phyloP scores from a whole-genome alignment of 306 rosid genomes.

The Quercus parvula region DNA sequence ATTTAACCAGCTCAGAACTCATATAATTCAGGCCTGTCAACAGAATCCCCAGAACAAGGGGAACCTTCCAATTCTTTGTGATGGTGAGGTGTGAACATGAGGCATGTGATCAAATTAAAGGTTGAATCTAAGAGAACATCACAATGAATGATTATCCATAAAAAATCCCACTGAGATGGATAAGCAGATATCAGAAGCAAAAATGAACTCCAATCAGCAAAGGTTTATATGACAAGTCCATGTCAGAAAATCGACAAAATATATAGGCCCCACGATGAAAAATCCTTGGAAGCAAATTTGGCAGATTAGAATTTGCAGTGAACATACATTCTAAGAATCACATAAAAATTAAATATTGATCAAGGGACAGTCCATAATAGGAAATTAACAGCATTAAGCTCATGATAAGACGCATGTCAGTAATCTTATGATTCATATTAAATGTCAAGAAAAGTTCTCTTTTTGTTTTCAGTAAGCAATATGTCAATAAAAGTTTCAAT shows the following conservation, averaged over 20 bases:
- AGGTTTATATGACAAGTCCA: too few relatives aligned
- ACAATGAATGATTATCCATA: not conserved
- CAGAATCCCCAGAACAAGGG: not conserved
- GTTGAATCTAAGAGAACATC: not conserved
- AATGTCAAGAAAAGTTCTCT: not conserved
- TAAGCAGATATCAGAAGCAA: not conserved
- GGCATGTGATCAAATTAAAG: not conserved
- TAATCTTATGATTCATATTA: not conserved
- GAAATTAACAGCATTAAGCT: not conserved
- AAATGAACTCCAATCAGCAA: too few relatives aligned
- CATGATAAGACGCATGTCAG: not conserved
- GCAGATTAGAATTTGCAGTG: not conserved
- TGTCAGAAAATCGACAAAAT: not conserved
- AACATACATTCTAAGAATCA: not conserved
- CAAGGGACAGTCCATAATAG: not conserved
- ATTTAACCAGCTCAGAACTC: not conserved
- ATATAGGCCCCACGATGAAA: not conserved
- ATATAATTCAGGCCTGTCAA: not conserved
- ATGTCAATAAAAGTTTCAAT: conserved; percentile 10
- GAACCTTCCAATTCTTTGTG: not conserved
- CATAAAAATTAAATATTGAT: not conserved
- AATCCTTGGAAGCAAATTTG: not conserved
- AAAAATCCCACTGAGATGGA: not conserved
- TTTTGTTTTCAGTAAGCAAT: not conserved
- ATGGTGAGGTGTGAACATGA: not conserved